phyloP scores from a whole-genome alignment of 345 rosid species.

The Sisymbrium altissimum region DNA sequence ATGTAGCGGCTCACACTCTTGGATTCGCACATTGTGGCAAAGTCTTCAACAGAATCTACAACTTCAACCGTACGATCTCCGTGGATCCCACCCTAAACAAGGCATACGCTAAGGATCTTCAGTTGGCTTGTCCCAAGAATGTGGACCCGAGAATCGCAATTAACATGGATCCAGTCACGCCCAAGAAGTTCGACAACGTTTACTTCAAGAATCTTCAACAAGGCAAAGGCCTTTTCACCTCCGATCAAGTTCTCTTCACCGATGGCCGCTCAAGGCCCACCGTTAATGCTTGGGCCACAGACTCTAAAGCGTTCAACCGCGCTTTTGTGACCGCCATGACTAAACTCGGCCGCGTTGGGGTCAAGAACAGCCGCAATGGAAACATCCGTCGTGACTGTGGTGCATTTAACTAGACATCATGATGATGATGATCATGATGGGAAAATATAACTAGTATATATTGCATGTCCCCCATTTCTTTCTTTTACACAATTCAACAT shows the following conservation, averaged over 20 bases:
- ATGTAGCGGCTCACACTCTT: conserved; percentile 65
- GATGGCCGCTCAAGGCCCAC: conserved; percentile 52
- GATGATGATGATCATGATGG: neutral
- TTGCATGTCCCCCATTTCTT: neutral
- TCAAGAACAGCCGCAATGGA: conserved; percentile 53
- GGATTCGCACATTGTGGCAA: conserved; percentile 72
- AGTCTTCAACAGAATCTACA: conserved; percentile 55
- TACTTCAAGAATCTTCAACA: conserved; percentile 66
- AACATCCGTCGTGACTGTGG: conserved; percentile 55
- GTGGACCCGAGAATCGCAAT: conserved; percentile 69
- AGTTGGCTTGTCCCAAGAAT: conserved; percentile 55
- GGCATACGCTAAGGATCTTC: conserved; percentile 51
- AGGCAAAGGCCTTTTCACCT: conserved; percentile 71
- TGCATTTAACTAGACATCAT: conserved; percentile 37
- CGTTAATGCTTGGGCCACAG: conserved; percentile 53
- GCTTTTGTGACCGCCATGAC: conserved; percentile 63
- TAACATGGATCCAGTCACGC: conserved; percentile 70
- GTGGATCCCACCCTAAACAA: conserved; percentile 62
- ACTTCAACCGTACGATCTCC: conserved; percentile 38
- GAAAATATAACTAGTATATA: neutral
- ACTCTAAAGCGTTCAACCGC: conserved; percentile 37
- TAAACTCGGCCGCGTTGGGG: conserved; percentile 64
- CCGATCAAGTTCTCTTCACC: conserved; percentile 64
- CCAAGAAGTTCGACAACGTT: conserved; percentile 54
- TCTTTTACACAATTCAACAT: neutral